Conservation (phyloP, 1,284 basidiomycete species). For the Trichosporon coremiiforme region DNA sequence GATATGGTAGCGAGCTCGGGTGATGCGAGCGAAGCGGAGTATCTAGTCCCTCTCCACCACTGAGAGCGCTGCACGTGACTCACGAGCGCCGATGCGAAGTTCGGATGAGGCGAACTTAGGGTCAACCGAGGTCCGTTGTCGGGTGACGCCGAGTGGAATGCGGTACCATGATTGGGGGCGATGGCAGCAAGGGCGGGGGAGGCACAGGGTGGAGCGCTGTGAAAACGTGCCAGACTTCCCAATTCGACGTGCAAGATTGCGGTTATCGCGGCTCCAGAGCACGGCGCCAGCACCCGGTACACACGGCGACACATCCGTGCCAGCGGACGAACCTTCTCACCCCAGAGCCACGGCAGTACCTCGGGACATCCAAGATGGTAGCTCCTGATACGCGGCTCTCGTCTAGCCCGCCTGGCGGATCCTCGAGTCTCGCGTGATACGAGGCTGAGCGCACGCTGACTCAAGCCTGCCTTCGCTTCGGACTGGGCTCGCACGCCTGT, state of each 20-base stretch:
- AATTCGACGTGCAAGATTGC: neutral
- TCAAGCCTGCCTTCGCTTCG: no score
- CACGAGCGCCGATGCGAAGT: neutral
- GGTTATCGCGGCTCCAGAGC: neutral
- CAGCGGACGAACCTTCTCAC: neutral
- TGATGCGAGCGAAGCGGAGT: conserved; percentile 6
- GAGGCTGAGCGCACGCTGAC: conserved; percentile 8
- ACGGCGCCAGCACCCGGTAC: no score
- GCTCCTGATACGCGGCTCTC: neutral
- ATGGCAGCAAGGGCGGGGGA: neutral
- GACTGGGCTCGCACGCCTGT: neutral
- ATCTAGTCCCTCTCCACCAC: neutral
- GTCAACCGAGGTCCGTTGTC: neutral
- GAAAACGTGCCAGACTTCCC: neutral
- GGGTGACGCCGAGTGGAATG: neutral
- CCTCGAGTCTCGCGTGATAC: neutral
- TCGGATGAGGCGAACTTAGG: conserved; percentile 12
- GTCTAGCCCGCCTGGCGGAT: neutral
- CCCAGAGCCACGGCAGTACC: neutral
- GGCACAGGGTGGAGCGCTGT: neutral
- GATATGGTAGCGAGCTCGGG: neutral
- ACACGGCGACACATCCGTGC: neutral
- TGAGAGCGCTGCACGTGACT: neutral
- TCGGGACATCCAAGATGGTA: neutral
- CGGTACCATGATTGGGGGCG: neutral